phyloP scores from a whole-genome alignment of 495 filamentous ascomycete species.

The Lasiosphaeria miniovina region DNA sequence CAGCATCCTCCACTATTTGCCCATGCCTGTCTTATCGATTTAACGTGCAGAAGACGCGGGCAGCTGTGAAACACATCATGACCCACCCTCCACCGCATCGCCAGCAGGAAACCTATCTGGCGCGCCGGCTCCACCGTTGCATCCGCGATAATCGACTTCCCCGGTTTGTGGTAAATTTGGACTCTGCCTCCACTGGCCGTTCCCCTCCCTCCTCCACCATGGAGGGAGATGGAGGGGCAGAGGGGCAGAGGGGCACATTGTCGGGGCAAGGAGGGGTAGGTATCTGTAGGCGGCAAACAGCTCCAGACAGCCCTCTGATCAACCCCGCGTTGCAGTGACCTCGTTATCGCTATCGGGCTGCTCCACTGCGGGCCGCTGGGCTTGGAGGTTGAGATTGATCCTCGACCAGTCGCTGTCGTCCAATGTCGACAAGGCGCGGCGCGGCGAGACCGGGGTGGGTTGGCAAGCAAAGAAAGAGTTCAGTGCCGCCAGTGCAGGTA shows the following conservation, averaged over 20 bases:
- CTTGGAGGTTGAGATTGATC: neutral
- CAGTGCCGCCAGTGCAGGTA: neutral
- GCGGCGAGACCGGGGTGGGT: neutral
- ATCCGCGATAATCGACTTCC: constrained; percentile 2
- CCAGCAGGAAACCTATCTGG: neutral
- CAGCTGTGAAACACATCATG: constrained; percentile 2
- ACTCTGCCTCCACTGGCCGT: neutral
- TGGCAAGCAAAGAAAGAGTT: neutral
- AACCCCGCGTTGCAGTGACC: neutral
- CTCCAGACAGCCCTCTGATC: neutral
- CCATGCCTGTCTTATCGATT: neutral
- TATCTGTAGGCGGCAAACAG: too few relatives aligned
- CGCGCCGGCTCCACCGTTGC: constrained; percentile 3
- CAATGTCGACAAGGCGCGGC: neutral
- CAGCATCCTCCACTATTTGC: neutral
- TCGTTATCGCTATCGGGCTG: neutral
- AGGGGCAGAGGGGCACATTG: too few relatives aligned
- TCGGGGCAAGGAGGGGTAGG: too few relatives aligned
- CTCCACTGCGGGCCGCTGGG: neutral
- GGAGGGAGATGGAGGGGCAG: neutral
- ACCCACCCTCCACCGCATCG: neutral
- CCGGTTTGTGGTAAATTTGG: constrained; percentile 6
- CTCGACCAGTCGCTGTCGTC: constrained; percentile 4
- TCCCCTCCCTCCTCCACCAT: neutral
- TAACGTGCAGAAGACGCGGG: neutral